Evolutionary conservation across 192 early-diverging fungal species (phyloP), one percentile per base, ranked within the genome.

Genomic region (Backusella psychrophila): DNA sequence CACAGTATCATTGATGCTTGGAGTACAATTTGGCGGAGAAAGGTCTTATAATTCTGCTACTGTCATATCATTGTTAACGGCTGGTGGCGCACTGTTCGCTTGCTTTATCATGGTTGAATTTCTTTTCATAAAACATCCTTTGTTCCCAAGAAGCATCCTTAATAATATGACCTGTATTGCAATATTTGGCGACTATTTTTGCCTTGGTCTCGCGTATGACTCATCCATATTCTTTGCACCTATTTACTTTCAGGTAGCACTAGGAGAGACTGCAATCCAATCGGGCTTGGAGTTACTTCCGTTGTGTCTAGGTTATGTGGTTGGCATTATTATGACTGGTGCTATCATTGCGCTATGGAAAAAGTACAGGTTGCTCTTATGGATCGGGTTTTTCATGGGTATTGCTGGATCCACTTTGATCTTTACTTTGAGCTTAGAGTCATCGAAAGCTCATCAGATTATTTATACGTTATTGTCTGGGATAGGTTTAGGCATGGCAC

Each of bases 211-310:
- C 17, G 53, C 66, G 15, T 67, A 75, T 42, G 74, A 71, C 63
- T 52, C 73, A 34, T 36, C 82, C 46, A 83, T 90, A n/a, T 96
- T 88, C 81, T 98, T 92, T 84, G 77, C 92, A 34, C 86, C 90
- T 0, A 17, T 91, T 29, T 96, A 87, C 78, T 96, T 93, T 78
- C 90, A 93, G 69, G 79, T 95, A 52, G 93, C 94, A n/a, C 81
- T 87, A 63, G 90, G 90, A 73, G 78, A 86, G 31, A 78, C 89
- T 49, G 90, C 97, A 5, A 93, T 92, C 7, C 11, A 77, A 2
- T 84, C 92, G 12, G 94, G 95, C 26, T 68, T 98, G 33, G 85
- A 92, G 66, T 79, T 91, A 63, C 80, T 98, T 53, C 94, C 96
- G 1, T 78, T 94, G n/a, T 88, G 96, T 44, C 72, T 94, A 41